Evolutionary conservation across 2,329 filamentous ascomycete genomes (phyloP), one percentile per base, ranked within the genome.

Genomic region (Aureobasidium sp.): DNA sequence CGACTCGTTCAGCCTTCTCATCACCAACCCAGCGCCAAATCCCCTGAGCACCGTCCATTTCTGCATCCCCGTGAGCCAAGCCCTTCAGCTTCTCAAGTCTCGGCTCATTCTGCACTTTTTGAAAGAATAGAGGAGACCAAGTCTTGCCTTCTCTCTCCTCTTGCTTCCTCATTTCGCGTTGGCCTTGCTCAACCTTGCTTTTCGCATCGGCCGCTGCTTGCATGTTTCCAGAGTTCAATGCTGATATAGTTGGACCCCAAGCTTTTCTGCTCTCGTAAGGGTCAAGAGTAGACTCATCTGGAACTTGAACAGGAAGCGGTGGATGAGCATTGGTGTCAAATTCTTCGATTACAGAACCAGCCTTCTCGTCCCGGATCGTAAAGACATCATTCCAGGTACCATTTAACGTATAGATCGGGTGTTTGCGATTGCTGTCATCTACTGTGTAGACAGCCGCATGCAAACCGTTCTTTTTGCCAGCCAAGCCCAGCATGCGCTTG

Each of bases 191-290:
- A 6, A 62, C 60, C 25, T 56, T 62, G 2, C 68, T 69, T 45
- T 76, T 76, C 8, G 68, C 70, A 37, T 71, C 64, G 3, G 66
- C 66, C 6, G 67, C 70, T 4, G 67, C 68, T 56, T 72, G 75
- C 77, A 79, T 79, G 61, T 79, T 70, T 1, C 77, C 74, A 6
- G 62, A 64, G n/a, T 69, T 66, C 45, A 79, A 68, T 1, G 73
- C 71, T 17, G 71, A 65, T 48, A 77, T 75, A 5, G 78, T 75
- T 5, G 70, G 72, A 11, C 67, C 62, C 78, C 78, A 80, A 5
- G 77, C 77, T 64, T 70, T 75, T 17, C 76, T 67, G 25, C 74
- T 75, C 64, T 79, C 77, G 76, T 76, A 79, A 0, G 76, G 72
- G 67, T 79, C 77, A 61, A 79, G 76, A 34, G 75, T 65, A 1